phyloP scores from a whole-genome alignment of 2,329 filamentous ascomycete species.

The Akanthomyces dipterigenus region DNA sequence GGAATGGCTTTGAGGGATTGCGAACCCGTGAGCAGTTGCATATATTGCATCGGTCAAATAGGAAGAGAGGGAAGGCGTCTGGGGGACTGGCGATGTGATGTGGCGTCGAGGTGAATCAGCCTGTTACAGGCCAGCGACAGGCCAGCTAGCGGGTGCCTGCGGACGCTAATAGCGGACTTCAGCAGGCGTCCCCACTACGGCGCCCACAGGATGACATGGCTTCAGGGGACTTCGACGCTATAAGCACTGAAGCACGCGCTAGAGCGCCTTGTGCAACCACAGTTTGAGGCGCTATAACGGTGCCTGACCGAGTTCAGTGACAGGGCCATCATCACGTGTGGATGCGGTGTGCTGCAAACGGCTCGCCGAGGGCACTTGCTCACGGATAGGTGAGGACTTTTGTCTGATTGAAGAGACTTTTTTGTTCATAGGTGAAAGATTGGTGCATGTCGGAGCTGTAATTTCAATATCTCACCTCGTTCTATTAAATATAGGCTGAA shows the following conservation, averaged over 20 bases:
- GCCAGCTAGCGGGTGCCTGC: not conserved
- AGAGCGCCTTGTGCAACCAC: not conserved
- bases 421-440: too few relatives aligned
- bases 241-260: not conserved
- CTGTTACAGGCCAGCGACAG: slow-evolving; percentile 1
- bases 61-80: not conserved
- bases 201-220: not conserved
- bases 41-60: not conserved
- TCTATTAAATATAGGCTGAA: not conserved
- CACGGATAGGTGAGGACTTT: not conserved
- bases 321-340: not conserved
- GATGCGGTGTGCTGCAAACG: not conserved
- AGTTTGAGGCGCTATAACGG: not conserved
- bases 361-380: not conserved
- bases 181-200: not conserved
- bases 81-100: slow-evolving; percentile 4
- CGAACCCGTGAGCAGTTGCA: not conserved
- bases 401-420: too few relatives aligned
- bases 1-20: not conserved
- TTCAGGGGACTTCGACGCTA: not conserved
- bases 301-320: not conserved
- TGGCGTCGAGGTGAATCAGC: not conserved
- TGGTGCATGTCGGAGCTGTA: too few relatives aligned
- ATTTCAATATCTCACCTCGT: too few relatives aligned
- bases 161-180: not conserved